Conservation (phyloP, 1,139 yeast species). For the Candida sanyaensis region DNA sequence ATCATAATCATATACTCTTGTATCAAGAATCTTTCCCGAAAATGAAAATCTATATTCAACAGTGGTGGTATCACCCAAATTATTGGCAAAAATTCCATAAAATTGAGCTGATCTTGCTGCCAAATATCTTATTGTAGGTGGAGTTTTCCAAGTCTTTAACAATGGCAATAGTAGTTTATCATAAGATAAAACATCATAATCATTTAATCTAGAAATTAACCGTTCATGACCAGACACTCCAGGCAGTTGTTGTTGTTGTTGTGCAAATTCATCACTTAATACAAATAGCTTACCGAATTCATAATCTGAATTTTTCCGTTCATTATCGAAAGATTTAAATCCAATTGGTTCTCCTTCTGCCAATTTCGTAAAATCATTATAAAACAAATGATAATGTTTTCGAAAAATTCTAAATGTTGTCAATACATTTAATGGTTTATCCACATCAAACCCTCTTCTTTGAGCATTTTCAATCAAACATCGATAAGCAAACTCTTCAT, state of each 20-base stretch:
- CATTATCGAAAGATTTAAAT: conserved; percentile 38
- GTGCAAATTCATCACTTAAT: conserved; percentile 7
- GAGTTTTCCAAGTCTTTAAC: conserved; percentile 46
- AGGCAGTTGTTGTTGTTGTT: conserved; percentile 2
- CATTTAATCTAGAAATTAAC: conserved; percentile 12
- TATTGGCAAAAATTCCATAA: conserved; percentile 33
- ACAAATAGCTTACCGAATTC: conserved; percentile 11
- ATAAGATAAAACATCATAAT: conserved; percentile 18
- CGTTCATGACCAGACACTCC: neutral
- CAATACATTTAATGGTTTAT: conserved; percentile 46
- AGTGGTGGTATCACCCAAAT: conserved; percentile 36
- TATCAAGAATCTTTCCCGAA: conserved; percentile 37
- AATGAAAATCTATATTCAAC: conserved; percentile 55
- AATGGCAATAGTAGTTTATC: conserved; percentile 16
- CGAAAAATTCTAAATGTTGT: conserved; percentile 37
- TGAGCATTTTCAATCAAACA: conserved; percentile 47
- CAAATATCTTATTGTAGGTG: conserved; percentile 58
- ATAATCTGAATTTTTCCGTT: conserved; percentile 1
- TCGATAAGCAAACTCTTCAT: conserved; percentile 24
- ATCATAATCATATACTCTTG: conserved; percentile 37
- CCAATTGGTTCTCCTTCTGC: conserved; percentile 49
- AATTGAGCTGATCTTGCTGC: conserved; percentile 57
- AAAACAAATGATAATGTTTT: conserved; percentile 31
- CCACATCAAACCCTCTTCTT: conserved; percentile 47
- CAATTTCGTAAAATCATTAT: conserved; percentile 46